Base-by-base conservation (phyloP, 768 basidiomycete genomes). In the Saitozyma podzolica region DNA sequence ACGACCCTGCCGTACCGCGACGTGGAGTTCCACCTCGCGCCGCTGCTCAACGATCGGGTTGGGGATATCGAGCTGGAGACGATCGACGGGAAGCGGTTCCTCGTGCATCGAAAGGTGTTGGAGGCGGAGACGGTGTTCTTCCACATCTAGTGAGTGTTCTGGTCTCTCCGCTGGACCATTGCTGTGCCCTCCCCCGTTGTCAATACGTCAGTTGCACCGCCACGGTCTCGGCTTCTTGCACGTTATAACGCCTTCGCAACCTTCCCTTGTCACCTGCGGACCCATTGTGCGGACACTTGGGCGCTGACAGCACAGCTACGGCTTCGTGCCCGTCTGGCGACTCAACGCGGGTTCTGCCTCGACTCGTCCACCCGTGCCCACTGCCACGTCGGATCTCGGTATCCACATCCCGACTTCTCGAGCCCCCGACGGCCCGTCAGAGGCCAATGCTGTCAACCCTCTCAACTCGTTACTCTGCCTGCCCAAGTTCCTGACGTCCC, bases 61-160 rank as follows among this genome's bases (percentile, higher is more conserved):
- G 75, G 75, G 5, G 72, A 76, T 45, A 57, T 76, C 20, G 75
- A 76, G 59, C 58, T 76, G 39, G 70, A 72, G 50, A 74, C 72
- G 14, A 58, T 58, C 9, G 75, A 76, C 54, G 72, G 72, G 40
- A 70, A 70, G 50, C 39, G 72, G 37, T 76, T 76, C 48, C 58
- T 76, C 43, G 75, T 76, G 9, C 75, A 76, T 60, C 58, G 53
- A 37, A 74, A 66, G 54, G 50, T 76, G 6, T 52, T 76, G 16
- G 75, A 76, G 59, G 29, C 11, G 5, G 75, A 76, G 69, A 72
- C 72, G 13, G 68, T 76, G 20, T 76, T 74, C 62, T 76, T 76
- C 56, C 75, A 76, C 50, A 76, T 76, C 53, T 76, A 76, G 75
- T 76, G 59, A 63, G 75, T 69, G 13, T 16, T 29, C 10, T 16